Base-by-base conservation (phyloP, 2,329 filamentous ascomycete species). In the Colletotrichum sp. region DNA sequence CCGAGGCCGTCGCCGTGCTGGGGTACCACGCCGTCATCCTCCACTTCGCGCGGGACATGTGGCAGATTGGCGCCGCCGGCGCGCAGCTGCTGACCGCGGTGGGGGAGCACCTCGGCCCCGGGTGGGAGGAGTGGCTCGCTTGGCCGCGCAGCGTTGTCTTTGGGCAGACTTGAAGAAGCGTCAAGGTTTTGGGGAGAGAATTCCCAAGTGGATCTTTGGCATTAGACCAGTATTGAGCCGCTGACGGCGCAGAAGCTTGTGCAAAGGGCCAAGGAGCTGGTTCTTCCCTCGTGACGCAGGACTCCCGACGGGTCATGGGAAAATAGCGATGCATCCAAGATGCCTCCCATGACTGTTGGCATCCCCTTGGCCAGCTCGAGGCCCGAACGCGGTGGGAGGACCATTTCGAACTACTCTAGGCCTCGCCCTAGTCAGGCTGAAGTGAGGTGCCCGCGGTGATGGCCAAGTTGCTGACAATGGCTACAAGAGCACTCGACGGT, bases 21-120 rank as follows among this genome's bases (percentile, higher is more conserved):
- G 80, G 78, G 6, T 80, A 83, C 73, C 82, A 83, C 57, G 77
- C 79, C 0, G 75, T 80, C 21, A 77, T 83, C 26, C 77, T 83
- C 18, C 80, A 83, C 66, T 71, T 80, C 30, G 79, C 76, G 18
- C 72, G 76, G 39, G 39, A 75, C 16, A 28, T 82, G 57, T 84
- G 82, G 82, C 81, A 81, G 67, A 77, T 84, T n/a, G 77, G 79
- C 15, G 79, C 78, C 28, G 72, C 79, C 6, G 79, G 79, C 16
- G 63, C 44, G 55, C 69, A 76, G 7, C 26, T 63, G 36, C 26
- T 70, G 36, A 34, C 34, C 9, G 28, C 34, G 13, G n/a, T 70
- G n/a, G 34, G 8, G 7, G 68, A 63, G 28, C 36, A 70, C 18
- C 36, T 70, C 10, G 57, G 68, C 18, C 49, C 34, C 8, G 57